Base-by-base conservation (phyloP, 176 grass and related monocot genomes). In the Miscanthus lutarioriparius region DNA sequence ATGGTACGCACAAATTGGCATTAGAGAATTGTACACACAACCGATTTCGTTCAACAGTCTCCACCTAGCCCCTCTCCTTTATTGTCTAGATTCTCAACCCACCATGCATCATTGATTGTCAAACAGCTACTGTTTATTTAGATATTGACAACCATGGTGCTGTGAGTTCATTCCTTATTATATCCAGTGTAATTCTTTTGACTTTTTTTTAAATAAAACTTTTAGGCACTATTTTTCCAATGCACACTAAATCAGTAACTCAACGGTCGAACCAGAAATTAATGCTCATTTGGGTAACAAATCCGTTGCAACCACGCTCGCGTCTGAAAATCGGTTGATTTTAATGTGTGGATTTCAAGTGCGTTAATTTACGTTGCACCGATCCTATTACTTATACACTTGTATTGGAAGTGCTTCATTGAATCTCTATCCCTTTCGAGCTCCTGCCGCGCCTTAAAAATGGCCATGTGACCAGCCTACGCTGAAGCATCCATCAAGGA, bases 401-500 rank as follows among this genome's bases (percentile, higher is more conserved):
- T 33, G 8, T 41, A 41, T 41, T 41, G 40, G 40, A 40, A 40
- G 8, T 40, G 41, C 28, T 30, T 30, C 28, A 30, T 30, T 30
- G 28, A 30, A 39, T 70, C 4, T 53, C 32, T 28, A 20, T 45
- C 66, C 6, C 75, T 74, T 44, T 74, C 79, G 38, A 13, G 44
- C 12, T 79, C 37, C 37, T 86, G 84, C 35, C 6, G 26, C 37
- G 37, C 35, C 88, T 77, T 86, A 9, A 86, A 86, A 74, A 45
- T 17, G 49, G 20, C 17, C 63, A 65, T 25, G 78, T 59, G 78
- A 76, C 83, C 53, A 81, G 68, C 64, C 77, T 84, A 20, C 32
- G 19, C 17, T 81, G 49, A 59, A 38, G 72, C 6, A 72, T 77
- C 61, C 87, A 43, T 71, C 77, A 41, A 51, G 51, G 40, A 85